Conservation (phyloP, 176 grass and related monocot species). For the Zea luxurians region DNA sequence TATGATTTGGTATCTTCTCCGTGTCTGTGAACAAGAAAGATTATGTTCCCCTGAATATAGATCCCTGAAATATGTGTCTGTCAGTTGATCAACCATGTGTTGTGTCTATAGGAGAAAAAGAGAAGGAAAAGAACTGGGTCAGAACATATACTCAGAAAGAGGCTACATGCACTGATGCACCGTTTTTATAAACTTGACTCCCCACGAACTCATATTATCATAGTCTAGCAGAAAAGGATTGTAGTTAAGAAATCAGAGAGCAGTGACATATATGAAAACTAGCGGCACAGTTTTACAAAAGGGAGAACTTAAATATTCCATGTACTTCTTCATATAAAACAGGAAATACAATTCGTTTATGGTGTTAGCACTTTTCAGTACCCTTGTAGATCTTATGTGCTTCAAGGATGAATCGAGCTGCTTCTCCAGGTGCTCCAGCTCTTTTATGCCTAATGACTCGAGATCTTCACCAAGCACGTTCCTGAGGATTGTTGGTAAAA, state of each 20-base stretch:
- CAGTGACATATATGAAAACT: too few relatives aligned
- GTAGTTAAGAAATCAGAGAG: background rate
- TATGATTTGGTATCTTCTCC: too few relatives aligned
- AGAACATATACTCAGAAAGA: background rate
- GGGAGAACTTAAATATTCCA: background rate
- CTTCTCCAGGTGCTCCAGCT: constrained; percentile 83
- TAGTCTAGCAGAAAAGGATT: background rate
- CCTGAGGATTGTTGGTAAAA: constrained; percentile 41
- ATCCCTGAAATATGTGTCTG: too few relatives aligned
- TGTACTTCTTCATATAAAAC: background rate
- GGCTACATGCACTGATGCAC: background rate
- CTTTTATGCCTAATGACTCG: constrained; percentile 54
- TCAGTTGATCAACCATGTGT: constrained; percentile 67
- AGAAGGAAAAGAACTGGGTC: background rate
- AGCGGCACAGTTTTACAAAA: background rate
- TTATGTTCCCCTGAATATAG: too few relatives aligned
- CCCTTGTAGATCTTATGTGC: constrained; percentile 89
- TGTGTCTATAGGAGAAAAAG: constrained; percentile 52
- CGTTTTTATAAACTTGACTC: background rate
- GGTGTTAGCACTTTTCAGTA: constrained; percentile 25
- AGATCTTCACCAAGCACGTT: constrained; percentile 95
- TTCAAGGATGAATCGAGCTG: constrained; percentile 85
- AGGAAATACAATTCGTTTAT: background rate
- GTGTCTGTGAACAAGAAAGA: too few relatives aligned
- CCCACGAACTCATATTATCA: background rate